Evolutionary conservation across 495 filamentous ascomycete species (phyloP), one percentile per base, ranked within the genome.

Genomic region (Xylaria grammica): DNA sequence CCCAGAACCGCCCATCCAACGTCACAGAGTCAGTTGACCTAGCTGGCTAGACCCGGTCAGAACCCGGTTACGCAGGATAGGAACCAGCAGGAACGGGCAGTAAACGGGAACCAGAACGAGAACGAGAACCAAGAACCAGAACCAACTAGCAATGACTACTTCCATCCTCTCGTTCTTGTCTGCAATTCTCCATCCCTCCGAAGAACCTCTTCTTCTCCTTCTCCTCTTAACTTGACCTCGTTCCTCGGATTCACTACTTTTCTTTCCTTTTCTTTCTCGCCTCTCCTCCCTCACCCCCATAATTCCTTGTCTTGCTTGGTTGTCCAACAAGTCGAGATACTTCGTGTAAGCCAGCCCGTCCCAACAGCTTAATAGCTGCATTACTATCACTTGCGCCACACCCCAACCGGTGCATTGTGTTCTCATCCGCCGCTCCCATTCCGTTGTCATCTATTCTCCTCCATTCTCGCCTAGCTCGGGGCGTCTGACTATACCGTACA

Each of bases 1-100:
- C 45, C 40, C 17, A n/a, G 26, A n/a, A n/a, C n/a, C 45, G 17
- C 6, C n/a, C 20, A 30, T 36, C 46, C n/a, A 52, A 62, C 46
- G 59, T 62, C 59, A 62, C 59, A 15, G 53, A 56, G 53, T 56
- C 53, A 56, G 53, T 51, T 51, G 49, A 51, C 49, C 49, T 22
- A 15, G 45, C 45, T 26, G 34, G 22, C 53, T 27, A 26, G 53
- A 17, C 34, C 54, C 6, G 40, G 54, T 42, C 56, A 10, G 36
- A 42, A 48, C 56, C 56, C 55, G 44, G 27, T 34, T 48, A 26
- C 42, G 56, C 42, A 59, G 56, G 49, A 36, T 42, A 0, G 65
- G 57, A 44, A 45, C 58, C 36, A 65, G n/a, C 26, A 60, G 36
- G 26, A 61, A n/a, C 40, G n/a, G n/a, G n/a, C n/a, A n/a, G n/a